Evolutionary conservation across 2,329 filamentous ascomycete species (phyloP).

Genomic region (Aureobasidium melanogenum): DNA sequence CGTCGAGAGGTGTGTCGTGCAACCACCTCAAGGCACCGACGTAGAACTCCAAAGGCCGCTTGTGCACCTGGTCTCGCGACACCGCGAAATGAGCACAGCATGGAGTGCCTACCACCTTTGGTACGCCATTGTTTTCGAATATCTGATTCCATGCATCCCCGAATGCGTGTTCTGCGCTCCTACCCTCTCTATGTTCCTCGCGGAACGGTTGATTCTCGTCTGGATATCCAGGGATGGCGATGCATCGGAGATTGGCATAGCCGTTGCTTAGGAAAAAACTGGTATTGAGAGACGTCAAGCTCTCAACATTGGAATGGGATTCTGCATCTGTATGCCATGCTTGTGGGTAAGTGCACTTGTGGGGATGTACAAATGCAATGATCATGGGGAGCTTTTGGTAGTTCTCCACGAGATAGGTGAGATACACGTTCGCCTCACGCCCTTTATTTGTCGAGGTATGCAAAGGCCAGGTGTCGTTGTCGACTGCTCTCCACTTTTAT

Average conservation of each 20-base stretch:
- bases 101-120: slow-evolving; percentile 38
- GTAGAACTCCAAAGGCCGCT: slow-evolving; percentile 41
- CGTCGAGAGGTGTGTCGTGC: slow-evolving; percentile 36
- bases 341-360: slow-evolving; percentile 18
- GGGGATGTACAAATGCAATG: slow-evolving; percentile 24
- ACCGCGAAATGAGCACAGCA: slow-evolving; percentile 51
- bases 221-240: slow-evolving; percentile 44
- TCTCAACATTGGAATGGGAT: slow-evolving; percentile 16
- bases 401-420: slow-evolving; percentile 39
- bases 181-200: slow-evolving; percentile 24
- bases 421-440: slow-evolving; percentile 37
- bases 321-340: slow-evolving; percentile 13
- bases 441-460: not conserved
- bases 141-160: not conserved
- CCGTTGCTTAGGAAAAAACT: slow-evolving; percentile 41
- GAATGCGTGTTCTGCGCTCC: not conserved
- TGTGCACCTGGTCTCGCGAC: slow-evolving; percentile 37
- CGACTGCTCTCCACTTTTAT: not conserved
- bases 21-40: slow-evolving; percentile 42
- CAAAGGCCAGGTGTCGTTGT: not conserved
- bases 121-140: slow-evolving; percentile 21
- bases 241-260: slow-evolving; percentile 47
- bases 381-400: slow-evolving; percentile 28
- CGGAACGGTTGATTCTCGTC: slow-evolving; percentile 39
- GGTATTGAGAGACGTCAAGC: slow-evolving; percentile 31